phyloP scores from a whole-genome alignment of 1,284 basidiomycete genomes.

The Trichosporon sp. region DNA sequence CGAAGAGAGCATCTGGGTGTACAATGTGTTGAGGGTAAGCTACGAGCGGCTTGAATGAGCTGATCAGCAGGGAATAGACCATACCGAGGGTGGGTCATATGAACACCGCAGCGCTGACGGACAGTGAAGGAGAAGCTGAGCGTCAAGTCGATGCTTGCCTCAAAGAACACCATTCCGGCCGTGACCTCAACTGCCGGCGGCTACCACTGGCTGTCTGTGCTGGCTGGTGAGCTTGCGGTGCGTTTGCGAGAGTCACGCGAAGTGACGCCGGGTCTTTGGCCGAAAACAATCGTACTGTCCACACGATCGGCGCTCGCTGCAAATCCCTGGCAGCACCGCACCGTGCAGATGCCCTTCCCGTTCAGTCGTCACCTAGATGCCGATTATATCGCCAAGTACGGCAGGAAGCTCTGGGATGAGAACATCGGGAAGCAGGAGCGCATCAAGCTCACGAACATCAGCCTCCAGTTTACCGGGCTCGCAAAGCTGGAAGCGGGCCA shows the following conservation, averaged over 20 bases:
- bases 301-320: conserved; percentile 69
- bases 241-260: conserved; percentile 81
- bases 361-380: conserved; percentile 72
- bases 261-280: conserved; percentile 77
- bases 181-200: conserved; percentile 74
- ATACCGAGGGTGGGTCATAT: conserved; percentile 70
- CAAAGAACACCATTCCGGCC: conserved; percentile 81
- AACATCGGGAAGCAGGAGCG: conserved; percentile 61
- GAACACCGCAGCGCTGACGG: not conserved
- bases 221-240: conserved; percentile 84
- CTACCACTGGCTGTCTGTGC: conserved; percentile 84
- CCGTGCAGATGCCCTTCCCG: conserved; percentile 81
- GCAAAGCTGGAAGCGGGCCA: conserved; percentile 79
- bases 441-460: conserved; percentile 69
- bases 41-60: too few relatives aligned
- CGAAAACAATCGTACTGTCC: conserved; percentile 82
- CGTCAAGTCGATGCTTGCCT: conserved; percentile 88
- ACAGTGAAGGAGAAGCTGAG: conserved; percentile 81
- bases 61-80: conserved; percentile 95
- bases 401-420: conserved; percentile 84
- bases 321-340: conserved; percentile 57
- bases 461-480: conserved; percentile 78
- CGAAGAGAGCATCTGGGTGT: conserved; percentile 76
- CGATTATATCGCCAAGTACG: conserved; percentile 75
- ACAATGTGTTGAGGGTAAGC: conserved; percentile 66